Evolutionary conservation across 164 flowering plant genomes (phyloP).

Genomic region (Piper betle): DNA sequence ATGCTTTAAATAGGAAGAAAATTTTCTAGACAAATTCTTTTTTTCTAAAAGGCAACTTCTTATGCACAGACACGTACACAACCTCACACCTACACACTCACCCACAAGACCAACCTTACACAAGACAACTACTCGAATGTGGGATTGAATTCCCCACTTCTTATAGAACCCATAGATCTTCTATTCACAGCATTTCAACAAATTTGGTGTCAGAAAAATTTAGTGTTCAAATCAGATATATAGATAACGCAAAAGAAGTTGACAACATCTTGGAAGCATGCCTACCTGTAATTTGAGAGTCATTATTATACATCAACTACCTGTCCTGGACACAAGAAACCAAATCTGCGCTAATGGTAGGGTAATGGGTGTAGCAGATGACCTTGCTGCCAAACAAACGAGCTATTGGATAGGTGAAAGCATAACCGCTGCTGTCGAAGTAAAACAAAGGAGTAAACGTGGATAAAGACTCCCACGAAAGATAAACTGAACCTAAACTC

Average conservation of each 20-base stretch:
- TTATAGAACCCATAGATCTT: too few relatives aligned
- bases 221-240: neutral
- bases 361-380: constrained; percentile 88
- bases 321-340: constrained; percentile 62
- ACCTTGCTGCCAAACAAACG: constrained; percentile 88
- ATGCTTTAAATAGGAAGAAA: too few relatives aligned
- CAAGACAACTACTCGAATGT: too few relatives aligned
- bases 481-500: constrained; percentile 81
- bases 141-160: too few relatives aligned
- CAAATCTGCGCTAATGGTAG: constrained; percentile 94
- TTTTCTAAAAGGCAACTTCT: too few relatives aligned
- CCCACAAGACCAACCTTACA: too few relatives aligned
- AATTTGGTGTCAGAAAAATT: too few relatives aligned
- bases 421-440: constrained; percentile 92
- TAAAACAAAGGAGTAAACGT: constrained; percentile 62
- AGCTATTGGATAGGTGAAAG: constrained; percentile 92
- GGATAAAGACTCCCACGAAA: constrained; percentile 84
- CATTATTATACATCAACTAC: constrained; percentile 70
- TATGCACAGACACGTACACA: too few relatives aligned
- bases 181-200: too few relatives aligned
- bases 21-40: too few relatives aligned
- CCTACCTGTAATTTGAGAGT: constrained; percentile 65
- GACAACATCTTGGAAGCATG: constrained; percentile 12
- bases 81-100: too few relatives aligned
- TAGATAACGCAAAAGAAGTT: neutral